phyloP scores from a whole-genome alignment of 345 rosid species.

The Abelmoschus esculentus region DNA sequence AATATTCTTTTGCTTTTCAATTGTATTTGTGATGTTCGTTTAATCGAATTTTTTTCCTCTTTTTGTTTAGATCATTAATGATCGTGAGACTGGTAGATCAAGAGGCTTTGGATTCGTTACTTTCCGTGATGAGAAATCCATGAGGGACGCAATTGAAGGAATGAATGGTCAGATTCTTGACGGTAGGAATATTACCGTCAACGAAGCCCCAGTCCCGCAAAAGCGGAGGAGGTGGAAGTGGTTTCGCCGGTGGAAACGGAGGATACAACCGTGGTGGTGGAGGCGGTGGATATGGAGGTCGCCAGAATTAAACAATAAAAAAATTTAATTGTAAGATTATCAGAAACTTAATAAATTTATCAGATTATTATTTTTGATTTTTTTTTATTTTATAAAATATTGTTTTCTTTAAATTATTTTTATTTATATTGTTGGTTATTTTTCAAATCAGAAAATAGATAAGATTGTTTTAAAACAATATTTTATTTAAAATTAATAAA shows the following conservation, averaged over 20 bases:
- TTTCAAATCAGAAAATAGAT: too few species aligned
- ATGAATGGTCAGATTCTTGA: slow-evolving; percentile 87
- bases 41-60: neutral
- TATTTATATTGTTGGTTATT: too few species aligned
- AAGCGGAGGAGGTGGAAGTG: slow-evolving; percentile 39
- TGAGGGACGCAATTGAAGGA: slow-evolving; percentile 77
- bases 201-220: slow-evolving; percentile 78
- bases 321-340: too few species aligned
- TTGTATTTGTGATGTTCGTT: neutral
- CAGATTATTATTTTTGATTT: too few species aligned
- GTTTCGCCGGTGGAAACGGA: slow-evolving; percentile 37
- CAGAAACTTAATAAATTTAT: too few species aligned
- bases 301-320: slow-evolving; percentile 2
- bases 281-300: slow-evolving; percentile 27
- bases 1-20: neutral
- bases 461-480: too few species aligned
- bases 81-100: slow-evolving; percentile 81
- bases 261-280: slow-evolving; percentile 33
- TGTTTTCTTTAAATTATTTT: too few species aligned
- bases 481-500: too few species aligned
- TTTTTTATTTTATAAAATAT: too few species aligned
- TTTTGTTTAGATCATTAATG: slow-evolving; percentile 49
- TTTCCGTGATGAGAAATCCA: slow-evolving; percentile 58
- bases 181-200: slow-evolving; percentile 73
- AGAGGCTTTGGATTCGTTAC: slow-evolving; percentile 85